phyloP scores from a whole-genome alignment of 768 basidiomycete genomes.

The Pholiota conissans region DNA sequence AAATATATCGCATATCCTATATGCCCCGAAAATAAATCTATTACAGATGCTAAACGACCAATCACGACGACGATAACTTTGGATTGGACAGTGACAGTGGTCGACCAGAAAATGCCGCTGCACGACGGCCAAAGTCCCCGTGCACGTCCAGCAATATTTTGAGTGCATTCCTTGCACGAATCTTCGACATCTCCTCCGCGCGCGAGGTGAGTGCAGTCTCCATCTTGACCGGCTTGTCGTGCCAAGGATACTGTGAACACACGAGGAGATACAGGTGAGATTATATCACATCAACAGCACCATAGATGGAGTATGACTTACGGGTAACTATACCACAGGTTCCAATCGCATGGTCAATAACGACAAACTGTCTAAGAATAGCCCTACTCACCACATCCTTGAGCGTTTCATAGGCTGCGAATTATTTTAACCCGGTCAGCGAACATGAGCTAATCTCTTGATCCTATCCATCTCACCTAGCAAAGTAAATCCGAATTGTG shows the following conservation, averaged over 20 bases:
- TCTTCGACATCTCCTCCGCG: conserved; percentile 81
- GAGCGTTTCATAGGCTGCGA: conserved; percentile 44
- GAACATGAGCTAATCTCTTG: conserved; percentile 1
- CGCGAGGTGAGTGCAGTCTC: conserved; percentile 71
- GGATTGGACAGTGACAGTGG: conserved; percentile 41
- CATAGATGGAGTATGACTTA: conserved; percentile 34
- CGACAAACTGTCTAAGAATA: conserved; percentile 18
- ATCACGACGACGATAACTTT: conserved; percentile 33
- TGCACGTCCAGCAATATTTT: conserved; percentile 89
- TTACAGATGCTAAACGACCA: conserved; percentile 14
- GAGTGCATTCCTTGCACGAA: conserved; percentile 92
- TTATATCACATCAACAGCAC: conserved; percentile 22
- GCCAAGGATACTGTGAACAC: conserved; percentile 92
- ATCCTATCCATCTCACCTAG: conserved; percentile 43
- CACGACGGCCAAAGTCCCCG: conserved; percentile 79
- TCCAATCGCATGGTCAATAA: conserved; percentile 15
- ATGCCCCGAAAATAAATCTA: conserved; percentile 9
- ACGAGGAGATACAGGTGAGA: conserved; percentile 15
- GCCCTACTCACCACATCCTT: conserved; percentile 41
- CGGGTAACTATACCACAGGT: conserved; percentile 40
- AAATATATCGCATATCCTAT: conserved; percentile 7
- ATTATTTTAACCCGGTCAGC: conserved; percentile 14
- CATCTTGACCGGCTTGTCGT: conserved; percentile 62
- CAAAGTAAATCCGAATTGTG: conserved; percentile 93
- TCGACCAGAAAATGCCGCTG: conserved; percentile 36